A percentile compares a stretch with the other conserved stretches of the same genome.
phyloP scores from a whole-genome alignment of 2,329 filamentous ascomycete species.

The Aschersonia sp. region DNA sequence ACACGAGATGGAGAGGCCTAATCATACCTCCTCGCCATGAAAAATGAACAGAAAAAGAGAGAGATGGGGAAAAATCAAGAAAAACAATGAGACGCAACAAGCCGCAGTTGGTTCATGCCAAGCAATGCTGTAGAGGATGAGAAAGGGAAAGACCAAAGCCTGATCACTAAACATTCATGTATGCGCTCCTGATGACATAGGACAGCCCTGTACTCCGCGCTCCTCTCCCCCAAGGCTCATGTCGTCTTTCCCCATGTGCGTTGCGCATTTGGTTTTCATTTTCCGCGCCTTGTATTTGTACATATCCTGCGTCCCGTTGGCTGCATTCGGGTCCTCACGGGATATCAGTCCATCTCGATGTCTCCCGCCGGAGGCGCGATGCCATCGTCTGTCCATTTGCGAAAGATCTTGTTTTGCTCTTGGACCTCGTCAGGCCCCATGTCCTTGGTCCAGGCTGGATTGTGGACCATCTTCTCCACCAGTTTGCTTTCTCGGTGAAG shows the following conservation, averaged over 20 bases:
- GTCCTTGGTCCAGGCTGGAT: conserved; percentile 68
- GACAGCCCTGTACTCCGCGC: not conserved
- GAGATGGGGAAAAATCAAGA: not conserved
- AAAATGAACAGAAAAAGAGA: not conserved
- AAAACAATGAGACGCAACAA: too few relatives aligned
- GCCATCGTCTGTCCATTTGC: conserved; percentile 38
- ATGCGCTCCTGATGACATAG: too few relatives aligned
- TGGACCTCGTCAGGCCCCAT: conserved; percentile 65
- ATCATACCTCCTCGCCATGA: not conserved
- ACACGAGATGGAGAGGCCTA: not conserved
- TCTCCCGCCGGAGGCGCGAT: conserved; percentile 14
- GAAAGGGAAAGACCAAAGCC: too few relatives aligned
- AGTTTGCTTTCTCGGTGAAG: conserved; percentile 57
- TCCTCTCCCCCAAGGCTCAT: not conserved
- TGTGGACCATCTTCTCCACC: conserved; percentile 68
- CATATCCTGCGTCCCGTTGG: too few relatives aligned
- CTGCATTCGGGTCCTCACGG: not conserved
- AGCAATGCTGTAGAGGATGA: too few relatives aligned
- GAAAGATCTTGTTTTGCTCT: conserved; percentile 54
- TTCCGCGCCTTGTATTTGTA: too few relatives aligned
- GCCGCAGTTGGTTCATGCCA: too few relatives aligned
- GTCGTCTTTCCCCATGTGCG: too few relatives aligned
- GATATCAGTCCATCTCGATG: conserved; percentile 2
- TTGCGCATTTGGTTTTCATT: too few relatives aligned
- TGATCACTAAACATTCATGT: too few relatives aligned